phyloP scores from a whole-genome alignment of 2,329 filamentous ascomycete species.

The Cytospora chrysosperma region DNA sequence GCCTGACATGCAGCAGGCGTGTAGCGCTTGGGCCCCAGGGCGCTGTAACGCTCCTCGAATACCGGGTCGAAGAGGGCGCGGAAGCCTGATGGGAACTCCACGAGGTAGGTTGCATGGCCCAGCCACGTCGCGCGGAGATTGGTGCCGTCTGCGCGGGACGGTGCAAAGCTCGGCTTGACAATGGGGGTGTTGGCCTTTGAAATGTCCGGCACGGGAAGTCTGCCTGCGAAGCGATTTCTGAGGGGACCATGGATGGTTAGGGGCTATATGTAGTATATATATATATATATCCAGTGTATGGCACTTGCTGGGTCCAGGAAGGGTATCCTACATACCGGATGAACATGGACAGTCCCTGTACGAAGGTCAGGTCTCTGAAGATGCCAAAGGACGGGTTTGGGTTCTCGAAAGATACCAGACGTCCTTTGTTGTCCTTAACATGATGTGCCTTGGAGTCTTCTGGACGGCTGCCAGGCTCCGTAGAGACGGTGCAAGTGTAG shows the following conservation, averaged over 20 bases:
- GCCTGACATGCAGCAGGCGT: slow-evolving; percentile 49
- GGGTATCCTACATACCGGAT: too few species aligned
- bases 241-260: background rate
- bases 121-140: background rate
- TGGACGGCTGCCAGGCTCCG: background rate
- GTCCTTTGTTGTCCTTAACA: background rate
- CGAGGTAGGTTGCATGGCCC: slow-evolving; percentile 2
- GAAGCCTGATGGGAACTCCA: slow-evolving; percentile 31
- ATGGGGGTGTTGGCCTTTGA: background rate
- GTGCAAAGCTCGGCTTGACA: background rate
- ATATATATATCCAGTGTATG: too few species aligned
- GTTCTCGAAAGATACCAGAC: background rate
- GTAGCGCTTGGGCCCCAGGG: slow-evolving; percentile 50
- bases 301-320: too few species aligned
- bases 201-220: background rate
- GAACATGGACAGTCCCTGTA: background rate
- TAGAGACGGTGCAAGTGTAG: background rate
- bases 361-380: background rate
- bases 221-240: background rate
- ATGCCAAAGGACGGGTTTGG: background rate
- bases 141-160: background rate
- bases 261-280: too few species aligned
- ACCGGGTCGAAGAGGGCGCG: slow-evolving; percentile 53
- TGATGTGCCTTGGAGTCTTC: slow-evolving; percentile 2
- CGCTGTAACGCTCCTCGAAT: slow-evolving; percentile 48